A percentile compares a stretch with the other conserved stretches of the same genome.
Conservation (phyloP, 2,329 filamentous ascomycete genomes). For the Phialemoniopsis sp. region DNA sequence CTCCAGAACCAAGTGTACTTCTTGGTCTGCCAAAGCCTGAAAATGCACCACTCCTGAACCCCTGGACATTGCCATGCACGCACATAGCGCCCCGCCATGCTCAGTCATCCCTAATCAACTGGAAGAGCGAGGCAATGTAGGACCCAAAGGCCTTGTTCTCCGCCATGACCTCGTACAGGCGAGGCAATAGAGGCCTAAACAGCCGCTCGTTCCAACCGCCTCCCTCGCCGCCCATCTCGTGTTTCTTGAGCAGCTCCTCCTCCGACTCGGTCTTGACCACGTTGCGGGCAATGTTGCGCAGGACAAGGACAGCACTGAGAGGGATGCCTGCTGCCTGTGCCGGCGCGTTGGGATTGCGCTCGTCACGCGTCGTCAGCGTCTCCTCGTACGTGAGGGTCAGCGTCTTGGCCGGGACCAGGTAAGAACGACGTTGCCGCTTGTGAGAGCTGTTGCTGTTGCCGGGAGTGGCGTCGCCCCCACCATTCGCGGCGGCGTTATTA, state of each 20-base stretch:
- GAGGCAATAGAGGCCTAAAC: constrained; percentile 61
- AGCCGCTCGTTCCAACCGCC: constrained; percentile 63
- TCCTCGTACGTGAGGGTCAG: constrained; percentile 51
- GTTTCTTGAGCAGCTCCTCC: constrained; percentile 43
- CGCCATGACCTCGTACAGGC: constrained; percentile 65
- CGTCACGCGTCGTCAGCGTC: constrained; percentile 51
- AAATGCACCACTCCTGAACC: no score
- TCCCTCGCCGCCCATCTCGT: constrained; percentile 33
- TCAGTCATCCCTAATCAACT: constrained; percentile 20
- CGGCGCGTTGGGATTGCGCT: constrained; percentile 51
- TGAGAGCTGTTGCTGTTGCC: constrained; percentile 8
- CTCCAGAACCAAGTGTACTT: no score
- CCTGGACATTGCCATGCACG: no score
- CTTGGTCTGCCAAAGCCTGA: no score
- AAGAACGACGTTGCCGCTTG: constrained; percentile 32
- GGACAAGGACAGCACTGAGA: constrained; percentile 71
- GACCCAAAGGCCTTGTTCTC: constrained; percentile 58
- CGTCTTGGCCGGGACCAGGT: constrained; percentile 52
- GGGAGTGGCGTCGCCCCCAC: constrained; percentile 8
- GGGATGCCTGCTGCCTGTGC: constrained; percentile 71
- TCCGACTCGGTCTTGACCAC: constrained; percentile 56
- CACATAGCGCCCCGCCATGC: neutral
- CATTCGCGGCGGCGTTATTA: constrained; percentile 15
- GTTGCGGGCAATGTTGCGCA: constrained; percentile 73
- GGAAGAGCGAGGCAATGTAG: constrained; percentile 24